These are phyloP conservation scores for Myxozyma melibiosi DNA, from an alignment of 805 yeast genomes.

Conservation along the genomic window DNA sequence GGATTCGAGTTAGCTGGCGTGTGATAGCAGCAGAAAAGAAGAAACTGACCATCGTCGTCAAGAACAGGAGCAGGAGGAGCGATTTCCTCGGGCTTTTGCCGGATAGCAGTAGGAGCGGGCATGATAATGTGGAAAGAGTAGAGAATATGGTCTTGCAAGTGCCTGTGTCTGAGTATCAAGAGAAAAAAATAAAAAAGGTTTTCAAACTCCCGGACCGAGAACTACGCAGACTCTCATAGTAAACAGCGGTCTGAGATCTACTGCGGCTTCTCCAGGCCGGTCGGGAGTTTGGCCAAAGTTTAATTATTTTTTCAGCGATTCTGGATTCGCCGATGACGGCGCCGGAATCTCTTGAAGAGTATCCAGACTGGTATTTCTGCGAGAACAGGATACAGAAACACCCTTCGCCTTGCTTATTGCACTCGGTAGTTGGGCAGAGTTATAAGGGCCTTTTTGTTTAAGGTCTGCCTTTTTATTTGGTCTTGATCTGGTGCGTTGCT, in stretches of 20 bases:
- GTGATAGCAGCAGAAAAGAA: not conserved
- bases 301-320: conserved; percentile 2
- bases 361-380: too few relatives aligned
- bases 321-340: not conserved
- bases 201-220: conserved; percentile 19
- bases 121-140: too few relatives aligned
- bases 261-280: not conserved
- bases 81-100: conserved; percentile 32
- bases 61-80: conserved; percentile 2
- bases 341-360: too few relatives aligned
- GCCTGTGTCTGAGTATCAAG: not conserved
- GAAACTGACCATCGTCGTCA: conserved; percentile 19
- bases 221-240: conserved; percentile 4
- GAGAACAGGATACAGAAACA: too few relatives aligned
- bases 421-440: too few relatives aligned
- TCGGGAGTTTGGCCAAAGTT: conserved; percentile 10
- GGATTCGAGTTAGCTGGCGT: not conserved
- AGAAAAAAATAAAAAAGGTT: not conserved
- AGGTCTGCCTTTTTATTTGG: too few relatives aligned
- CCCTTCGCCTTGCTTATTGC: too few relatives aligned
- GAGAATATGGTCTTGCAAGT: not conserved
- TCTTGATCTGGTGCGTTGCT: too few relatives aligned
- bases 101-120: conserved; percentile 61
- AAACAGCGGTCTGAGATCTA: not conserved
- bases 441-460: too few relatives aligned